Evolutionary conservation across 805 yeast genomes (phyloP).

Genomic region (Teunomyces kruisii): DNA sequence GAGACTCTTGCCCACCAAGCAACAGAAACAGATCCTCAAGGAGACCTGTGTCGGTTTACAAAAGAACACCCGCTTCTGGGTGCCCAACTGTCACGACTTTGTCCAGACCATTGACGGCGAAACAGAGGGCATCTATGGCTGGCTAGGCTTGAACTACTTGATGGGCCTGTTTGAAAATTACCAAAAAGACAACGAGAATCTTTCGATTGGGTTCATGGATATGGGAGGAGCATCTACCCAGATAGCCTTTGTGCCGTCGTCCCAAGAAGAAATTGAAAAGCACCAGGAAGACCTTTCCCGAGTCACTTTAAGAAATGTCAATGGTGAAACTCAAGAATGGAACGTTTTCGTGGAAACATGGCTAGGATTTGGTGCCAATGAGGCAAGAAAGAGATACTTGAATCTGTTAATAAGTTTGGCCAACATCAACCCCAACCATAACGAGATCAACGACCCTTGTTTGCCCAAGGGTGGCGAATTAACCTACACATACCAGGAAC

Average conservation of each 20-base stretch:
- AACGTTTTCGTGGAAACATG: constrained; percentile 91
- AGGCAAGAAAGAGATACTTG: constrained; percentile 77
- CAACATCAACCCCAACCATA: constrained; percentile 12
- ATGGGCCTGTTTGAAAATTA: constrained; percentile 61
- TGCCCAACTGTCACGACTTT: constrained; percentile 64
- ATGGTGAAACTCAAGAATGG: constrained; percentile 77
- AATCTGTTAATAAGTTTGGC: constrained; percentile 47
- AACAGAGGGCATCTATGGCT: constrained; percentile 92
- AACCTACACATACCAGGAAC: constrained; percentile 48
- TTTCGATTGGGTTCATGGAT: constrained; percentile 92
- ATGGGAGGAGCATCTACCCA: constrained; percentile 99
- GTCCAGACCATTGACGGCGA: constrained; percentile 91
- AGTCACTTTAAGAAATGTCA: constrained; percentile 62
- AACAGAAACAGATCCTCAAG: constrained; percentile 52
- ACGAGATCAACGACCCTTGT: constrained; percentile 69
- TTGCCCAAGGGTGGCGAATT: constrained; percentile 62
- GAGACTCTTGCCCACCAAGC: constrained; percentile 65
- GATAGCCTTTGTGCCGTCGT: constrained; percentile 85
- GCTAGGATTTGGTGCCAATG: constrained; percentile 97
- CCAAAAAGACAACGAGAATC: constrained; percentile 35
- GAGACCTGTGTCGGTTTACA: constrained; percentile 61
- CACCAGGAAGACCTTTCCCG: constrained; percentile 74
- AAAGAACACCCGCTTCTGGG: constrained; percentile 53
- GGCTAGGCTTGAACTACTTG: constrained; percentile 89
- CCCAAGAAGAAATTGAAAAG: constrained; percentile 52